A percentile compares a stretch with the other conserved stretches of the same genome.
These are phyloP conservation scores for Salisapilia sapeloensis DNA, from an alignment of 352 stramenopile genomes.

Conservation along the genomic window DNA sequence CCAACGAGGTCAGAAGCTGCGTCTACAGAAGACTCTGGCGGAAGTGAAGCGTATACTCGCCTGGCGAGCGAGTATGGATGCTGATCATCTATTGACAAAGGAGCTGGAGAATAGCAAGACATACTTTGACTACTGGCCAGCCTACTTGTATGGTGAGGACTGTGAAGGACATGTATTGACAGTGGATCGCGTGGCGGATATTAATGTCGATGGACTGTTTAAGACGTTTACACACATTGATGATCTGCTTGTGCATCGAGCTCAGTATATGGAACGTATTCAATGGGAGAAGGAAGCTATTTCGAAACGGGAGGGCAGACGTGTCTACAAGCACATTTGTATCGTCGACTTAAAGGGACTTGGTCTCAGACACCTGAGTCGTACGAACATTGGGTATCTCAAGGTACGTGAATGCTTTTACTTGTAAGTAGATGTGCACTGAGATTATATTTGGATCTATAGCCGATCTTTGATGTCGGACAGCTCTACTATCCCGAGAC, in stretches of 20 bases:
- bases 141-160: constrained; percentile 53
- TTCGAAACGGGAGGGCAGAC: constrained; percentile 30
- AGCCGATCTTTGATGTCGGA: constrained; percentile 66
- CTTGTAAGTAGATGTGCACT: background rate
- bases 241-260: constrained; percentile 35
- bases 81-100: constrained; percentile 25
- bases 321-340: constrained; percentile 73
- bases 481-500: constrained; percentile 73
- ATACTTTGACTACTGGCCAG: constrained; percentile 51
- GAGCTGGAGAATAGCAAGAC: constrained; percentile 37
- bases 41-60: constrained; percentile 48
- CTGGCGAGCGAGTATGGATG: constrained; percentile 22
- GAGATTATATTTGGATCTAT: constrained; percentile 2
- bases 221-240: constrained; percentile 37
- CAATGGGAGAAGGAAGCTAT: constrained; percentile 64
- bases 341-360: constrained; percentile 63
- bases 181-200: constrained; percentile 46
- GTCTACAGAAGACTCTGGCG: constrained; percentile 34
- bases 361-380: constrained; percentile 43
- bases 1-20: constrained; percentile 47
- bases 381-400: constrained; percentile 32
- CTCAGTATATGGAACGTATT: constrained; percentile 66
- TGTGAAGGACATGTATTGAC: constrained; percentile 47
- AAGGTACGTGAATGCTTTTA: constrained; percentile 15
- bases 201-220: constrained; percentile 39